Conservation (phyloP, 2,329 filamentous ascomycete genomes). For the Myotisia sp. region DNA sequence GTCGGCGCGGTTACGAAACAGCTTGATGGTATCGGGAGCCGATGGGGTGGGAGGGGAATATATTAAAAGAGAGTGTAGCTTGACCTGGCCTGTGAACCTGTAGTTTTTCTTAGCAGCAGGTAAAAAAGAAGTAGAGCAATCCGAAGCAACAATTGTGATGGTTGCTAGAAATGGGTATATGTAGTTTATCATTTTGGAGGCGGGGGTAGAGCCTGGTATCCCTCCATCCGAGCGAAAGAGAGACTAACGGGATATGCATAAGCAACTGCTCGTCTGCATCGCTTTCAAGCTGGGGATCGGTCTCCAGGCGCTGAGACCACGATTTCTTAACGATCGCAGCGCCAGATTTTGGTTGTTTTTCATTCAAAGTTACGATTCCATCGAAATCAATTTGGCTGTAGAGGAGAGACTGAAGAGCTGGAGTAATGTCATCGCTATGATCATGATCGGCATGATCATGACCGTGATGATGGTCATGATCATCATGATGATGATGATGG, state of each 20-base stretch:
- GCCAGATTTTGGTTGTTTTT: constrained; percentile 53
- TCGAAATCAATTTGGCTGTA: constrained; percentile 89
- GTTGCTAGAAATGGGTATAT: neutral
- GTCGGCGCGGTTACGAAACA: constrained; percentile 76
- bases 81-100: constrained; percentile 86
- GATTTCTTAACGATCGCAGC: constrained; percentile 73
- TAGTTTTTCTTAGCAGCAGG: no score
- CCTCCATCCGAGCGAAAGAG: no score
- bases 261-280: constrained; percentile 89
- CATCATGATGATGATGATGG: constrained; percentile 27
- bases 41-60: constrained; percentile 57
- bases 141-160: neutral
- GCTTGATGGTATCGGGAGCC: constrained; percentile 68
- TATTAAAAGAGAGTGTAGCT: constrained; percentile 76
- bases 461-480: constrained; percentile 34
- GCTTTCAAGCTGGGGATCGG: constrained; percentile 63
- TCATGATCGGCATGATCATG: constrained; percentile 55
- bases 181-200: no score
- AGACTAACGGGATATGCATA: constrained; percentile 69
- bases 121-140: no score
- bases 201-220: no score
- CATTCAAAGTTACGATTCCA: constrained; percentile 71
- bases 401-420: constrained; percentile 76
- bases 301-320: constrained; percentile 64
- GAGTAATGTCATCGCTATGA: constrained; percentile 82